Percentiles rank a stretch among this genome's conserved stretches.
phyloP scores from a whole-genome alignment of 305 asterid species.

The Caryopteris hybrid region DNA sequence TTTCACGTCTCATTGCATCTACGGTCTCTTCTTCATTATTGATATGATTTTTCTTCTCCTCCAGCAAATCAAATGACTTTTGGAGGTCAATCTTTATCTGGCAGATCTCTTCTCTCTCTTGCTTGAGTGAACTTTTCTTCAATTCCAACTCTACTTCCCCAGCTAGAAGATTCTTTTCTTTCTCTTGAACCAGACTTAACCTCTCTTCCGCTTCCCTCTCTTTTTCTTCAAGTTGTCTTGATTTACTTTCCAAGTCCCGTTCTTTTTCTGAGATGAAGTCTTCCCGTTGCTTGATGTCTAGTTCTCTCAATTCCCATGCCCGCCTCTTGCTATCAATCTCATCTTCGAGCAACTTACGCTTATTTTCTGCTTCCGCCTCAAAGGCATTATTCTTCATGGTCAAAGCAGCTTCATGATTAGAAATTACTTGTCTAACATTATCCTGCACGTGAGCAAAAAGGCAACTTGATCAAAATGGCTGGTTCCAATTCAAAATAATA shows the following conservation, averaged over 20 bases:
- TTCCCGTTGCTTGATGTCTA: conserved; percentile 76
- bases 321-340: conserved; percentile 70
- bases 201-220: conserved; percentile 65
- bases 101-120: conserved; percentile 52
- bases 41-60: conserved; percentile 51
- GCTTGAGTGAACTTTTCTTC: conserved; percentile 36
- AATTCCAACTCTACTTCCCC: conserved; percentile 55
- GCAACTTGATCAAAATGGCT: conserved; percentile 9
- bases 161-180: conserved; percentile 47
- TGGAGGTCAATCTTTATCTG: conserved; percentile 55
- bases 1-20: conserved; percentile 71
- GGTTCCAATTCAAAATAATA: not conserved
- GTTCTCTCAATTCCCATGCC: conserved; percentile 81
- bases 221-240: conserved; percentile 45
- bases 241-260: conserved; percentile 53
- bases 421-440: conserved; percentile 41
- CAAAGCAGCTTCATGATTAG: conserved; percentile 57
- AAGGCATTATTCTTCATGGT: conserved; percentile 47
- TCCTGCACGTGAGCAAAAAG: conserved; percentile 47
- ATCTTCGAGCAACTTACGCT: conserved; percentile 65
- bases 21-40: conserved; percentile 56
- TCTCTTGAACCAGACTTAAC: conserved; percentile 41
- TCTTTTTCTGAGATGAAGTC: conserved; percentile 68
- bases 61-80: conserved; percentile 54
- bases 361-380: conserved; percentile 64